Base-by-base conservation (phyloP, 1,139 yeast genomes). In the Suhomyces panamericanus region DNA sequence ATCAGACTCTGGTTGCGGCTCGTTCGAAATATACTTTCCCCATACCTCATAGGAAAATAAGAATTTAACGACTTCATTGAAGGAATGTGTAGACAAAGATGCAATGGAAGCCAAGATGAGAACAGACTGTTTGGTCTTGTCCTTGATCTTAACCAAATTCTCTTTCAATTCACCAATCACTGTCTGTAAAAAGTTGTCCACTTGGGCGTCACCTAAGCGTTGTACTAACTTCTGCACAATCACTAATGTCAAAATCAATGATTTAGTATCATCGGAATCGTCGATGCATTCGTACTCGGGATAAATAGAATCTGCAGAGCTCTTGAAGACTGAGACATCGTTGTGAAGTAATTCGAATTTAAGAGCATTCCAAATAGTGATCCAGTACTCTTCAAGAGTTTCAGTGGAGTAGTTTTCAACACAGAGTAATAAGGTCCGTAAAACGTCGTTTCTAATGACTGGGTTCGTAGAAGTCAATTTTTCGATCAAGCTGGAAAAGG, bases 271-370 rank as follows among this genome's bases (percentile, higher is more conserved):
- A 44, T 72, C 75, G 12, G 60, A 51, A 47, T 73, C 75, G 22
- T 69, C 70, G n/a, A 66, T 54, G 12, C 34, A 35, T 5, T 58
- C 59, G 39, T 66, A 62, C 42, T 69, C 62, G 0, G 76, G 73
- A 13, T 70, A 57, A 6, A 73, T 58, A 5, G 37, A 39, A 34
- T 54, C 54, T 2, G 52, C 54, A 13, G 57, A 54, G 2, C 75
- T 62, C 30, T 57, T 58, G 49, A 73, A 70, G 4, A 64, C 53
- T 20, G 72, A 66, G 13, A 71, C 62, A 44, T 85, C 87, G 38
- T 83, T 83, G 62, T 91, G 96, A 48, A 91, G 70, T 22, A 93
- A 76, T 59, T 93, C 97, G 60, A 81, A 90, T 59, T 91, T 93
- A 42, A 93, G 69, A 0, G 96, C 89, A 53, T 87, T 86, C 96